Conservation (phyloP, 1,284 basidiomycete species). For the Volvariella volvacea region DNA sequence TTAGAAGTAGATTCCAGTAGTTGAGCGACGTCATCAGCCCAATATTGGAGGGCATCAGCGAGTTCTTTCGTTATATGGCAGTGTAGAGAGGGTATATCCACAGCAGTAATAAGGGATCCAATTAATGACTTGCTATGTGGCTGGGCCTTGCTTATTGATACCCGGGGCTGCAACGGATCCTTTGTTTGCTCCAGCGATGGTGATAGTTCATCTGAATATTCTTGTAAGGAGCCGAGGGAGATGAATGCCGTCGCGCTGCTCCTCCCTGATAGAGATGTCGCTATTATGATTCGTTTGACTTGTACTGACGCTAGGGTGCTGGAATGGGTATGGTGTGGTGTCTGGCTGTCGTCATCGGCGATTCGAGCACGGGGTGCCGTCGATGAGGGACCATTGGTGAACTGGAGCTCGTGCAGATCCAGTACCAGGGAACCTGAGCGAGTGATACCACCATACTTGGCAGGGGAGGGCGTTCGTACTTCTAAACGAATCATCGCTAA, state of each 20-base stretch:
- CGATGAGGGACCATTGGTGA: constrained; percentile 27
- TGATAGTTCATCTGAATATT: constrained; percentile 7
- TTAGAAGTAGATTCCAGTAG: constrained; percentile 42
- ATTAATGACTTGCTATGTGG: constrained; percentile 23
- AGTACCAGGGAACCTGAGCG: constrained; percentile 66
- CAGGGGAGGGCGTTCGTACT: constrained; percentile 44
- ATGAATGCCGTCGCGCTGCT: constrained; percentile 23
- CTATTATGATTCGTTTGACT: constrained; percentile 37
- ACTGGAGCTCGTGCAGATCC: constrained; percentile 50
- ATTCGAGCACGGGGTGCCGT: constrained; percentile 18
- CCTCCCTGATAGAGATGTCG: constrained; percentile 34
- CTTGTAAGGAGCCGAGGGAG: constrained; percentile 26
- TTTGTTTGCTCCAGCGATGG: not conserved
- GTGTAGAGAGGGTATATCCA: constrained; percentile 63
- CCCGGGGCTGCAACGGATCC: constrained; percentile 23
- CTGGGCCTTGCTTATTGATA: constrained; percentile 22
- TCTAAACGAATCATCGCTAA: constrained; percentile 56
- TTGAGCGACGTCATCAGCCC: constrained; percentile 79
- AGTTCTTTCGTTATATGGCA: constrained; percentile 54
- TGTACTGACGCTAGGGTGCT: constrained; percentile 23
- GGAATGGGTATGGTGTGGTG: constrained; percentile 10
- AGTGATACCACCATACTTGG: constrained; percentile 14
- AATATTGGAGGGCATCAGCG: constrained; percentile 77
- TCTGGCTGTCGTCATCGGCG: not conserved
- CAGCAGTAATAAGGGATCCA: constrained; percentile 11